Evolutionary conservation across 1,284 basidiomycete genomes (phyloP).

Genomic region (Ganoderma meredithae): DNA sequence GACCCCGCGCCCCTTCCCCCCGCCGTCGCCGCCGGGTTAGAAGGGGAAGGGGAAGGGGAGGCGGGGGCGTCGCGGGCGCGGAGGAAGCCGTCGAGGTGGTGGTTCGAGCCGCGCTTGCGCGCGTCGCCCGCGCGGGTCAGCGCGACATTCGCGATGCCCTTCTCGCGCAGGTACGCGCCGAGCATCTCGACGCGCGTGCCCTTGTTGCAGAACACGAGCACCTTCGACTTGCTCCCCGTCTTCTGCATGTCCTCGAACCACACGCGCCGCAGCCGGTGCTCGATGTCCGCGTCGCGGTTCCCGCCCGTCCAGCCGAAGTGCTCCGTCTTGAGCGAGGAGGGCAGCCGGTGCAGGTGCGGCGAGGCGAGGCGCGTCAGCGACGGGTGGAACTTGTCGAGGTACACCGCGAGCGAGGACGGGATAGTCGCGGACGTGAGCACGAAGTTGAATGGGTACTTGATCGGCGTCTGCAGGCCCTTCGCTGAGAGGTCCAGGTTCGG

Average conservation of each 20-base stretch:
- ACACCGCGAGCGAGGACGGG: constrained; percentile 74
- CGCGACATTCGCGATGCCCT: constrained; percentile 71
- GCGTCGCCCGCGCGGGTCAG: constrained; percentile 63
- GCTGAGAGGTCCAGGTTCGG: constrained; percentile 33
- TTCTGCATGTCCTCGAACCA: constrained; percentile 73
- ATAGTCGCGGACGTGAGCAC: constrained; percentile 90
- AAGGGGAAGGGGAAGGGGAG: neutral
- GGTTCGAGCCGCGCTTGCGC: constrained; percentile 72
- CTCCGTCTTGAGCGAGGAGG: constrained; percentile 71
- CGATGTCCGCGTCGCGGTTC: constrained; percentile 80
- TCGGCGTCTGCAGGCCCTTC: constrained; percentile 22
- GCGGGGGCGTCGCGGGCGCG: constrained; percentile 36
- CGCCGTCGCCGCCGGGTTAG: neutral
- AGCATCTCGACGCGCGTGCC: constrained; percentile 70
- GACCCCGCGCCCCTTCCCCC: neutral
- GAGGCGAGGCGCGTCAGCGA: constrained; percentile 73
- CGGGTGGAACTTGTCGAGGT: constrained; percentile 70
- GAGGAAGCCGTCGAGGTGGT: constrained; percentile 78
- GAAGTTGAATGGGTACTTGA: constrained; percentile 77
- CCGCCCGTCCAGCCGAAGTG: constrained; percentile 81
- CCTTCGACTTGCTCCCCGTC: constrained; percentile 54
- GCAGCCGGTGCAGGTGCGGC: constrained; percentile 81
- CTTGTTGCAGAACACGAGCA: constrained; percentile 86
- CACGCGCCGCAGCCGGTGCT: constrained; percentile 72
- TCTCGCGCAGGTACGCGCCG: constrained; percentile 61